Conservation (phyloP, 2,329 filamentous ascomycete genomes). For the Stagonosporopsis rhizophila region DNA sequence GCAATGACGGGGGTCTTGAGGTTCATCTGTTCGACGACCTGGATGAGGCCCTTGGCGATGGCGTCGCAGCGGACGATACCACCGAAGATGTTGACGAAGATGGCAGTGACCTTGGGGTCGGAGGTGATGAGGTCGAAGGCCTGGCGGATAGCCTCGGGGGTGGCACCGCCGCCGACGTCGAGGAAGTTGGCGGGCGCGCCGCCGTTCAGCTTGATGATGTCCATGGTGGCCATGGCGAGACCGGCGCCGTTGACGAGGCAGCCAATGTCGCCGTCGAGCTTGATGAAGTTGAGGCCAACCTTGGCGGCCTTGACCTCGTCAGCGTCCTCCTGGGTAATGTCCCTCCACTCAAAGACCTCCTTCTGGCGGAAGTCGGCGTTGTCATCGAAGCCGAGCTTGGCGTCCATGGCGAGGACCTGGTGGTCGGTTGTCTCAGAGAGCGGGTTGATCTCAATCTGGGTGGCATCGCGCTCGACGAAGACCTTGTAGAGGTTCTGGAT, state of each 20-base stretch:
- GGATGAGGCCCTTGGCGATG: conserved; percentile 94
- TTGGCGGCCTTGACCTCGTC: conserved; percentile 97
- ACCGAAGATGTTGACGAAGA: conserved; percentile 99
- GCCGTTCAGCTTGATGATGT: conserved; percentile 99
- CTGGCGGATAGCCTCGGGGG: conserved; percentile 93
- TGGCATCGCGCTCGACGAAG: conserved; percentile 97
- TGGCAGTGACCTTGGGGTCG: conserved; percentile 96
- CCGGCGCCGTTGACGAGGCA: conserved; percentile 99
- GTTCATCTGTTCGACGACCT: conserved; percentile 93
- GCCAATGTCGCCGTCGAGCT: conserved; percentile 98
- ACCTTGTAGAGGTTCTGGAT: conserved; percentile 99
- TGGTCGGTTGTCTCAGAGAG: conserved; percentile 98
- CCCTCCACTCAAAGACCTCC: conserved; percentile 93
- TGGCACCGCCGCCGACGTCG: conserved; percentile 97
- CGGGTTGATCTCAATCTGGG: conserved; percentile 99
- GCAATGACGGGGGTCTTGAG: conserved; percentile 96
- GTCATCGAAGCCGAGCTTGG: conserved; percentile 98
- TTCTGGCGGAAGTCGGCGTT: conserved; percentile 98
- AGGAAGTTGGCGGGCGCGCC: conserved; percentile 97
- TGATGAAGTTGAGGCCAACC: conserved; percentile 98
- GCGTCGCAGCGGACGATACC: conserved; percentile 98
- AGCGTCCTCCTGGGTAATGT: conserved; percentile 92
- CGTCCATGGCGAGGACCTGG: conserved; percentile 98
- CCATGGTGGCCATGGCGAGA: conserved; percentile 99
- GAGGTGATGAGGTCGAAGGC: conserved; percentile 99